A percentile compares a stretch with the other conserved stretches of the same genome.
Conservation (phyloP, 306 rosid species). For the Cucumis cinereus region DNA sequence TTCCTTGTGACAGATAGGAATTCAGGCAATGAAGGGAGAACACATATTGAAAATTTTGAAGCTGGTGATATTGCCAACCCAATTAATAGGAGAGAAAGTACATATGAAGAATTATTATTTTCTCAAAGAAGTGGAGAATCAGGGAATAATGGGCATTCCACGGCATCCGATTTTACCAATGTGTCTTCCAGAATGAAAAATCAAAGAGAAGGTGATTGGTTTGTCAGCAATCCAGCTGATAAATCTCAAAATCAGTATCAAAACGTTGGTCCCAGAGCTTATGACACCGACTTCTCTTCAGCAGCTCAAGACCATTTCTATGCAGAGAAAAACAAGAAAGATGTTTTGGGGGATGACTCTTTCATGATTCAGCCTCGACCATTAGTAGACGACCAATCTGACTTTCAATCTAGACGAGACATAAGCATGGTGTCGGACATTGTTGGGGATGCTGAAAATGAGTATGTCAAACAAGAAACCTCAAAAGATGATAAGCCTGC, state of each 20-base stretch:
- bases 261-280: slow-evolving; percentile 28
- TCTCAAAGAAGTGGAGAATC: slow-evolving; percentile 37
- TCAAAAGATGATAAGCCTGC: slow-evolving; percentile 30
- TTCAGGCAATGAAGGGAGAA: slow-evolving; percentile 18
- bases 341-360: slow-evolving; percentile 60
- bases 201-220: slow-evolving; percentile 69
- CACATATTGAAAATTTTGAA: slow-evolving; percentile 26
- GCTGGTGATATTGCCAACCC: slow-evolving; percentile 32
- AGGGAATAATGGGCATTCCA: slow-evolving; percentile 22
- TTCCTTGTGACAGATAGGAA: slow-evolving; percentile 40
- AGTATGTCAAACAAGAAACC: slow-evolving; percentile 25
- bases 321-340: slow-evolving; percentile 43
- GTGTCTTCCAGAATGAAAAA: slow-evolving; percentile 32
- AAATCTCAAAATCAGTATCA: slow-evolving; percentile 21
- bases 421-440: slow-evolving; percentile 51
- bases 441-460: slow-evolving; percentile 39
- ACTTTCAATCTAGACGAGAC: slow-evolving; percentile 41
- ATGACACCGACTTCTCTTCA: slow-evolving; percentile 34
- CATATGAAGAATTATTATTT: slow-evolving; percentile 45
- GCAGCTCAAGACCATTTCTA: slow-evolving; percentile 20
- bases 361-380: slow-evolving; percentile 71
- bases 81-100: slow-evolving; percentile 21
- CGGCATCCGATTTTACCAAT: slow-evolving; percentile 17
- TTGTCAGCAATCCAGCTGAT: slow-evolving; percentile 29
- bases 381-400: slow-evolving; percentile 31